Evolutionary conservation across 345 rosid genomes (phyloP).

Genomic region (Eucalyptus melliodora): DNA sequence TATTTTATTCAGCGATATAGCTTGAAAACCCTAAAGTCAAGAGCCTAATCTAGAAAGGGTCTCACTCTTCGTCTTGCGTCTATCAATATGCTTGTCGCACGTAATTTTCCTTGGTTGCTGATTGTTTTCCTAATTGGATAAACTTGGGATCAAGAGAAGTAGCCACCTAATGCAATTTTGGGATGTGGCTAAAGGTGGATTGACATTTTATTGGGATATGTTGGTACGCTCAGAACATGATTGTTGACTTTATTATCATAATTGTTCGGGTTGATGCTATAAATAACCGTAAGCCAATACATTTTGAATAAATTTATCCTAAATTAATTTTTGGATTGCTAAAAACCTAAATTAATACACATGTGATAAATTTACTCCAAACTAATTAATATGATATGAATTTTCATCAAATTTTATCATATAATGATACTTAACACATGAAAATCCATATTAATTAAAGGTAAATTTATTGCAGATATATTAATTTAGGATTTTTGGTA

Average conservation of each 20-base stretch:
- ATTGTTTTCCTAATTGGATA: background rate
- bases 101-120: background rate
- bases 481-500: too few species aligned
- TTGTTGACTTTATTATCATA: background rate
- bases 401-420: background rate
- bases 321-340: accelerated
- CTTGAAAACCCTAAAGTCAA: background rate
- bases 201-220: background rate
- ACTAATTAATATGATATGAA: too few species aligned
- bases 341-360: too few species aligned
- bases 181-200: background rate
- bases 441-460: too few species aligned
- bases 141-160: background rate
- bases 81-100: background rate
- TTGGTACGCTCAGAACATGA: background rate
- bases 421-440: background rate
- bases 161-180: background rate
- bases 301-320: too few species aligned
- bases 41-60: background rate
- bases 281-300: too few species aligned
- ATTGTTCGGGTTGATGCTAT: too few species aligned
- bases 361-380: accelerated
- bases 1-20: background rate
- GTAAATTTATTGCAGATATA: too few species aligned
- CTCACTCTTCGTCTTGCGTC: background rate